A percentile compares a stretch with the other conserved stretches of the same genome.
Evolutionary conservation across 2,329 filamentous ascomycete species (phyloP).

Genomic region (Diaporthe humulicola): DNA sequence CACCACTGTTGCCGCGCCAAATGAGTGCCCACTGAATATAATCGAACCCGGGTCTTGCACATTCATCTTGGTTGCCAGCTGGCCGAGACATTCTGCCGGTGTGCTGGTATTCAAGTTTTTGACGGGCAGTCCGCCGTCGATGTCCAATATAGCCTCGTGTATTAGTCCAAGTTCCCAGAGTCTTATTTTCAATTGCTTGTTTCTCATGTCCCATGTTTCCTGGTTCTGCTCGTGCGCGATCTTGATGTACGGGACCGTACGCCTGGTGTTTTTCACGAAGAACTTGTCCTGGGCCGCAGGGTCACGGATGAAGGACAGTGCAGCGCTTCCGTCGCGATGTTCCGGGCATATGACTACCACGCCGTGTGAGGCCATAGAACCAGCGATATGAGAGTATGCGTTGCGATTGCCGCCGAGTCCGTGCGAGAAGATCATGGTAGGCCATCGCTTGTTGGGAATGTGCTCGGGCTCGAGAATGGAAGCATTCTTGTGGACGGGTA

Average conservation of each 20-base stretch:
- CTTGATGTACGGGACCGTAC: constrained; percentile 61
- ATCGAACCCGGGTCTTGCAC: constrained; percentile 80
- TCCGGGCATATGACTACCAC: constrained; percentile 85
- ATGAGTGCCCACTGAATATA: constrained; percentile 84
- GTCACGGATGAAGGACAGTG: constrained; percentile 78
- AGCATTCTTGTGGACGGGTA: constrained; percentile 81
- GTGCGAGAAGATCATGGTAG: constrained; percentile 88
- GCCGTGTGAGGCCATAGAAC: constrained; percentile 84
- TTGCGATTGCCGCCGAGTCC: constrained; percentile 86
- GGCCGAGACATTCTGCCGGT: constrained; percentile 62
- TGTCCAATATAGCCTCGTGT: constrained; percentile 75
- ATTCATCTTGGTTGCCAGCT: constrained; percentile 73
- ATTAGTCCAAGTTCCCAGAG: constrained; percentile 83
- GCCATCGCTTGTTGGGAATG: constrained; percentile 72
- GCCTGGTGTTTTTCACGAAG: constrained; percentile 50
- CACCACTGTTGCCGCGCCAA: constrained; percentile 80
- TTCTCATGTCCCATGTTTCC: constrained; percentile 75
- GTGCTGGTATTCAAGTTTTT: constrained; percentile 66
- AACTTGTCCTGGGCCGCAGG: constrained; percentile 62
- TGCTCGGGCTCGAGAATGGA: constrained; percentile 64
- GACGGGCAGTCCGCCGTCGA: constrained; percentile 69
- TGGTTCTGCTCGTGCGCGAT: constrained; percentile 74
- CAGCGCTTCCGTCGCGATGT: constrained; percentile 85
- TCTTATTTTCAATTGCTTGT: constrained; percentile 80
- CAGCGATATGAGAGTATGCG: constrained; percentile 86